phyloP scores from a whole-genome alignment of 106 monocot genomes.

The Alisma plantagoaquatica region DNA sequence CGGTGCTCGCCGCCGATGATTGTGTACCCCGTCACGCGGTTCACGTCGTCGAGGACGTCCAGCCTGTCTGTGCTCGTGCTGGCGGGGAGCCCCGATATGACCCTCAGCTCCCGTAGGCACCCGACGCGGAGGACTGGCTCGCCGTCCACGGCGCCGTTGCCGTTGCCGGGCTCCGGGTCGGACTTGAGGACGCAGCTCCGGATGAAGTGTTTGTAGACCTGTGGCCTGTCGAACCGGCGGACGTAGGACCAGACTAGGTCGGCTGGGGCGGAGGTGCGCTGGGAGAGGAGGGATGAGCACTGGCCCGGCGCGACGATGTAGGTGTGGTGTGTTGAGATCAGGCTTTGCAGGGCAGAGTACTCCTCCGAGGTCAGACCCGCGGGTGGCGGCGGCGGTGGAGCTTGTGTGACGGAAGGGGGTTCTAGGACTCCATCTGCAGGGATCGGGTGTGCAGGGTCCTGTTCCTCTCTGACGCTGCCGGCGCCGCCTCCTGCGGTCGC shows the following conservation, averaged over 20 bases:
- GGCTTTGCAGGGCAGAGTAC: slow-evolving; percentile 61
- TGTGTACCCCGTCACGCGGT: slow-evolving; percentile 40
- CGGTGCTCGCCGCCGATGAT: slow-evolving; percentile 87
- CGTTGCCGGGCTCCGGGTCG: slow-evolving; percentile 17
- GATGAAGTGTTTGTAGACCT: too few species aligned
- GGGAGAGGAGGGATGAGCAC: slow-evolving; percentile 29
- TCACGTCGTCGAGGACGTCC: slow-evolving; percentile 61
- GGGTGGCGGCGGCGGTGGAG: too few species aligned
- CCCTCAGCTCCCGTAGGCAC: slow-evolving; percentile 70
- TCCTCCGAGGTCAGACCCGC: slow-evolving; percentile 38
- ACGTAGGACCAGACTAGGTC: slow-evolving; percentile 61
- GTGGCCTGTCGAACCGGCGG: slow-evolving; percentile 78
- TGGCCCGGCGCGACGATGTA: slow-evolving; percentile 49
- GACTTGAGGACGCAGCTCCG: slow-evolving; percentile 42
- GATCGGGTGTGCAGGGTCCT: too few species aligned
- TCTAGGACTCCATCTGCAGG: too few species aligned
- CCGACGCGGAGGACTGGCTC: slow-evolving; percentile 42
- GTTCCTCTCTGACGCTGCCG: background rate
- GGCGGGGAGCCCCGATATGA: slow-evolving; percentile 80
- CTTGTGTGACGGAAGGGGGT: too few species aligned
- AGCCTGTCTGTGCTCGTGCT: slow-evolving; percentile 74
- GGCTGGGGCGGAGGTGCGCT: too few species aligned
- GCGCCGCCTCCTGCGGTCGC: background rate
- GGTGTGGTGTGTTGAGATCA: too few species aligned
- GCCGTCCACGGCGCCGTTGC: too few species aligned